phyloP scores from a whole-genome alignment of 768 basidiomycete genomes.

The Xerocomellus intermedius region DNA sequence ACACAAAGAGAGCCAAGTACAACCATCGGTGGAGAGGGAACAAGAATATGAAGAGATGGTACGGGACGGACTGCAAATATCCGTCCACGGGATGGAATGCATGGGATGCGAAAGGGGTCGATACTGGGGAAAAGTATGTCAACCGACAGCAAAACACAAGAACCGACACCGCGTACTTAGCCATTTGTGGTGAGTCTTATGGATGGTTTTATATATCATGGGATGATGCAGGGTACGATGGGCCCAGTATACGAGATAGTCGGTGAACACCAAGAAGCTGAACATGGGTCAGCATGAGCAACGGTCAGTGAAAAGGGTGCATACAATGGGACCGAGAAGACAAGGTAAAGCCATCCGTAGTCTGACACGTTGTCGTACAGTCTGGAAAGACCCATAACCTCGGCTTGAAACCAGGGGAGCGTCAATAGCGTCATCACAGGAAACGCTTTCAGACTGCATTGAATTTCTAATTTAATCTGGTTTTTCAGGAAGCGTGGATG shows the following conservation, averaged over 20 bases:
- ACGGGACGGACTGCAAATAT: constrained; percentile 90
- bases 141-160: background rate
- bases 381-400: constrained; percentile 80
- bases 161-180: constrained; percentile 55
- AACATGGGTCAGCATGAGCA: background rate
- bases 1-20: constrained; percentile 83
- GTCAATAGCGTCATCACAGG: constrained; percentile 82
- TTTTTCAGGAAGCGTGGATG: constrained; percentile 93
- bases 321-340: constrained; percentile 68
- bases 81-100: constrained; percentile 98
- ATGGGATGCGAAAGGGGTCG: constrained; percentile 95
- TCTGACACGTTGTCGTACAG: constrained; percentile 78
- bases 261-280: constrained; percentile 84
- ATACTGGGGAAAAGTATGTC: constrained; percentile 52
- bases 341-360: constrained; percentile 74
- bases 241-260: constrained; percentile 96
- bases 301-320: constrained; percentile 23
- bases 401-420: constrained; percentile 91
- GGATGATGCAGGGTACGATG: constrained; percentile 89
- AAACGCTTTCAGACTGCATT: constrained; percentile 68
- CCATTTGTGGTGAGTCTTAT: constrained; percentile 99
- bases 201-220: constrained; percentile 80
- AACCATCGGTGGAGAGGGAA: constrained; percentile 87
- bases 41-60: constrained; percentile 87
- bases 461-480: constrained; percentile 82